Evolutionary conservation across 2,329 filamentous ascomycete genomes (phyloP).

Genomic region (Neonectria faginata): DNA sequence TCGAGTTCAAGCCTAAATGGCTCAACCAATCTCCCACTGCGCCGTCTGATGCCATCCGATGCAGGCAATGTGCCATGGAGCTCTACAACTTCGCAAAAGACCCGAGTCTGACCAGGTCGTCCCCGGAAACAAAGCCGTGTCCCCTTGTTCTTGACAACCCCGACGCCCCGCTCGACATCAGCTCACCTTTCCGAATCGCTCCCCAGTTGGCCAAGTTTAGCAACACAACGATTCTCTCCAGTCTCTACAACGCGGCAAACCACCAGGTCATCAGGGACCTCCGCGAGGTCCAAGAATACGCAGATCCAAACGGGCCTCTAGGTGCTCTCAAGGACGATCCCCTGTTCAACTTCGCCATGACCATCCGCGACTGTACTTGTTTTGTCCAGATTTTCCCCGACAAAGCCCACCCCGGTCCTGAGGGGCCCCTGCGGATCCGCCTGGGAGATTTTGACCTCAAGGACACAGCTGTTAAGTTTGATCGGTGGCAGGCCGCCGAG

Average conservation of each 20-base stretch:
- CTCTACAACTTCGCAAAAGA: slow-evolving; percentile 52
- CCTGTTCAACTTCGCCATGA: slow-evolving; percentile 79
- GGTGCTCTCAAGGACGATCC: slow-evolving; percentile 54
- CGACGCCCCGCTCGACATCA: slow-evolving; percentile 57
- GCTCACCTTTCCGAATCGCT: slow-evolving; percentile 56
- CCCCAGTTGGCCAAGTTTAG: slow-evolving; percentile 46
- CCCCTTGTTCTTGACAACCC: slow-evolving; percentile 72
- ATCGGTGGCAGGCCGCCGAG: slow-evolving; percentile 77
- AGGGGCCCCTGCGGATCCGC: slow-evolving; percentile 62
- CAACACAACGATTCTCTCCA: slow-evolving; percentile 45
- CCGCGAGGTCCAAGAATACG: slow-evolving; percentile 53
- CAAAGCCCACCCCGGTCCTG: slow-evolving; percentile 29
- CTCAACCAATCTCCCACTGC: slow-evolving; percentile 80
- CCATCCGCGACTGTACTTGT: slow-evolving; percentile 81
- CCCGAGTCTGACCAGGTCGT: slow-evolving; percentile 48
- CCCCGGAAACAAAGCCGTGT: slow-evolving; percentile 65
- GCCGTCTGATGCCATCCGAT: slow-evolving; percentile 70
- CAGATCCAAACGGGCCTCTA: slow-evolving; percentile 60
- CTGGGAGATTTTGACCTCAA: slow-evolving; percentile 85
- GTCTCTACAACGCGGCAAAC: slow-evolving; percentile 47
- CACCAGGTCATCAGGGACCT: slow-evolving; percentile 52
- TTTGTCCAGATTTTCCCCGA: slow-evolving; percentile 69
- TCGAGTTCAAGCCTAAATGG: slow-evolving; percentile 91
- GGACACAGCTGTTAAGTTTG: slow-evolving; percentile 72
- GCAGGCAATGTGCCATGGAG: slow-evolving; percentile 77